A percentile compares a stretch with the other conserved stretches of the same genome.
Evolutionary conservation across 2,329 filamentous ascomycete species (phyloP).

Genomic region (Alternaria gansuensis): DNA sequence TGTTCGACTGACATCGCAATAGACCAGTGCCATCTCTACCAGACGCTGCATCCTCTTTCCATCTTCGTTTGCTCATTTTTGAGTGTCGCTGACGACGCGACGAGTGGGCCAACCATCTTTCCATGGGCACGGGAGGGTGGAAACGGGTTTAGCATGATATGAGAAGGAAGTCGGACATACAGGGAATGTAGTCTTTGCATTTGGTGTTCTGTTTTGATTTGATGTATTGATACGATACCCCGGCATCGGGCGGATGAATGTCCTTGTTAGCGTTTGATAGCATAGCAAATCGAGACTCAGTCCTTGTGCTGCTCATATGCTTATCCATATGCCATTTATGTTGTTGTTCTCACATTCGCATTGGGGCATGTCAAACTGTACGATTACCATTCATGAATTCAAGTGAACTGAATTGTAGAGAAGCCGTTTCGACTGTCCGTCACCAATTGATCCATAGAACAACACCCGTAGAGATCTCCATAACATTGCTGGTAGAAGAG

Average conservation of each 20-base stretch:
- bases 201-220: not conserved
- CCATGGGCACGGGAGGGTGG: not conserved
- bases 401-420: not conserved
- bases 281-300: not conserved
- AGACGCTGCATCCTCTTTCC: not conserved
- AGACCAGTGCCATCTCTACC: not conserved
- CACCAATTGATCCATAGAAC: not conserved
- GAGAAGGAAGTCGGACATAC: not conserved
- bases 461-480: not conserved
- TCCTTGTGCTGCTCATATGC: not conserved
- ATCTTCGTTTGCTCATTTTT: not conserved
- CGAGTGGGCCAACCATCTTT: not conserved
- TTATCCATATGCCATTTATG: not conserved
- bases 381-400: not conserved
- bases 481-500: slow-evolving; percentile 4
- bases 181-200: not conserved
- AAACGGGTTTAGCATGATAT: not conserved
- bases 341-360: not conserved
- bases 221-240: slow-evolving; percentile 16
- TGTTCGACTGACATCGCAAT: not conserved
- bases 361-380: not conserved
- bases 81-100: not conserved
- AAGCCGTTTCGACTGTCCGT: not conserved
- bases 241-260: not conserved
- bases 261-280: not conserved